Evolutionary conservation across 345 rosid species (phyloP).

Genomic region (Bruguiera sexangula): DNA sequence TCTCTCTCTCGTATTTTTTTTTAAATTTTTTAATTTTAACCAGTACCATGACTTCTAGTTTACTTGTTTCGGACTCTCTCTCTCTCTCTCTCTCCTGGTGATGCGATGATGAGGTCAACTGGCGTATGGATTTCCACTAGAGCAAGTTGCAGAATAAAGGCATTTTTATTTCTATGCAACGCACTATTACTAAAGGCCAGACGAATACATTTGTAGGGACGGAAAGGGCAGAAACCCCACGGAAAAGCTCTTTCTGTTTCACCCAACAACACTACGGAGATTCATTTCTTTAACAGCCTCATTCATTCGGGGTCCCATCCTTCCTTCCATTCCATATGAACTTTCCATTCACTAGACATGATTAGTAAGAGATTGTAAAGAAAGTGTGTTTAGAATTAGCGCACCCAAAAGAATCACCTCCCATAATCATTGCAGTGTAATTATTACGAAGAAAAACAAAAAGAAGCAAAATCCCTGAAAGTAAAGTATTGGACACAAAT

Average conservation of each 20-base stretch:
- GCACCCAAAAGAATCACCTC: conserved; percentile 19
- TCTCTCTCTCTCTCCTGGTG: neutral
- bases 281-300: too few species aligned
- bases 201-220: conserved; percentile 8
- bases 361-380: neutral
- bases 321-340: conserved; percentile 20
- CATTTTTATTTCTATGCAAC: neutral
- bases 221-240: conserved; percentile 13
- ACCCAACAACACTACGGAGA: too few species aligned
- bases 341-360: neutral
- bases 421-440: conserved; percentile 31
- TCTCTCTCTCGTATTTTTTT: too few species aligned
- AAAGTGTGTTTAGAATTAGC: conserved; percentile 10
- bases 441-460: conserved; percentile 23
- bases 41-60: neutral
- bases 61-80: neutral
- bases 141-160: conserved; percentile 26
- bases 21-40: too few species aligned
- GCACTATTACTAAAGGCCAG: neutral
- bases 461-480: neutral
- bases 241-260: neutral
- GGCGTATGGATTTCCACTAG: conserved; percentile 41
- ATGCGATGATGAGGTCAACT: conserved; percentile 39
- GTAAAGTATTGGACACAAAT: neutral
- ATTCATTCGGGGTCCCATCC: too few species aligned